Evolutionary conservation across 2,329 filamentous ascomycete species (phyloP).

Genomic region (Dichotomopilus funicola): DNA sequence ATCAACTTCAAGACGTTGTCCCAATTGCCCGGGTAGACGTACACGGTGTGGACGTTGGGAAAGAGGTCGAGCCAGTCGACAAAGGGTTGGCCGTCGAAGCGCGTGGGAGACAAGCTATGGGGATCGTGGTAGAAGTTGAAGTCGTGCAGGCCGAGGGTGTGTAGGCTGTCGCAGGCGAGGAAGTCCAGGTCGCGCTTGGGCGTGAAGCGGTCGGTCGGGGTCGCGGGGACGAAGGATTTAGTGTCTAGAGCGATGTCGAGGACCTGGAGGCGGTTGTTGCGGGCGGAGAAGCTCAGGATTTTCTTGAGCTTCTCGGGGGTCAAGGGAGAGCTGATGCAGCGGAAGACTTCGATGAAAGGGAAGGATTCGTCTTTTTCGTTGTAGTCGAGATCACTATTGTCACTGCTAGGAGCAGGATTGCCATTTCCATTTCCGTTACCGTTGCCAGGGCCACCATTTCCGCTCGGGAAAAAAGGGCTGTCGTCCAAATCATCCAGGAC

Average conservation of each 20-base stretch:
- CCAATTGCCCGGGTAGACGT: conserved; percentile 15
- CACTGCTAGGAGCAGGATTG: no score
- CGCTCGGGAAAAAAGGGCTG: no score
- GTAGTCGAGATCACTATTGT: background rate
- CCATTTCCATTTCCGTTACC: no score
- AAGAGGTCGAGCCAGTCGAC: conserved; percentile 20
- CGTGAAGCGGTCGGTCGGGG: background rate
- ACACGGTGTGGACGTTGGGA: conserved; percentile 18
- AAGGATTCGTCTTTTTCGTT: background rate
- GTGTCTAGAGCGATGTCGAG: conserved; percentile 16
- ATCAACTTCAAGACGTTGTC: conserved; percentile 3
- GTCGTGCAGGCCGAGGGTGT: conserved; percentile 19
- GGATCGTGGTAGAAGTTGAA: conserved; percentile 18
- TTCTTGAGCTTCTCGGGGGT: background rate
- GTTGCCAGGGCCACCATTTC: no score
- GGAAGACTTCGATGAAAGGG: conserved; percentile 19
- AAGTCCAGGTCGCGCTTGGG: conserved; percentile 12
- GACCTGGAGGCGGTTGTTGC: conserved; percentile 11
- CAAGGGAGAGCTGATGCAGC: conserved; percentile 7
- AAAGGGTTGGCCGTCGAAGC: conserved; percentile 20
- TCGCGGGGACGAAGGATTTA: background rate
- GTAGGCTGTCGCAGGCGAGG: conserved; percentile 11
- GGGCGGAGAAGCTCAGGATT: conserved; percentile 8
- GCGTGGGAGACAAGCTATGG: background rate
- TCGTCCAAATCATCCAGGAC: no score